Conservation (phyloP, 192 early-diverging fungal species). For the Coemansia nantahalensis region DNA sequence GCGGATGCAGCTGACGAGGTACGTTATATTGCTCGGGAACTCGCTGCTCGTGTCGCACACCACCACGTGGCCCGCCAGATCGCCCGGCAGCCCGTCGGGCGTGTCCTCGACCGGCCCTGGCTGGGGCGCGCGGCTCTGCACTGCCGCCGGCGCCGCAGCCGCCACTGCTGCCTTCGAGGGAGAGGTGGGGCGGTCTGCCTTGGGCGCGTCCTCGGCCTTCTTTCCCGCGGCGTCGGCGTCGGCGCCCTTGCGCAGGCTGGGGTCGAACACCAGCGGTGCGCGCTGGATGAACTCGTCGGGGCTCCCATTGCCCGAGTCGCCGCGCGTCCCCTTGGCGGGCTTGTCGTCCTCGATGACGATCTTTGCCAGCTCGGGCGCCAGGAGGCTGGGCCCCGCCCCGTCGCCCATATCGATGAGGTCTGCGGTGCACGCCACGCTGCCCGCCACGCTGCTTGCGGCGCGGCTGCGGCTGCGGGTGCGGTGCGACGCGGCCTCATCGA, state of each 20-base stretch:
- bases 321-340: constrained; percentile 1
- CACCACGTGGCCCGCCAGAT: constrained; percentile 59
- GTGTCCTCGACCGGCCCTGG: constrained; percentile 13
- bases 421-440: neutral
- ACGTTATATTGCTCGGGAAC: constrained; percentile 66
- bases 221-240: constrained; percentile 17
- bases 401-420: constrained; percentile 23
- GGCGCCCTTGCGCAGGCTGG: constrained; percentile 20
- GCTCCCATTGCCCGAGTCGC: constrained; percentile 9
- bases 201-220: neutral
- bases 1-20: constrained; percentile 65
- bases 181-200: neutral
- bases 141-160: too few species aligned
- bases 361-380: constrained; percentile 38
- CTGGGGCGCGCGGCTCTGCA: neutral
- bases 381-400: constrained; percentile 2
- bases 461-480: neutral
- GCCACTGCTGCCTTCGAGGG: neutral
- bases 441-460: neutral
- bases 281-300: constrained; percentile 26
- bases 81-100: constrained; percentile 29
- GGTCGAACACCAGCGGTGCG: constrained; percentile 44
- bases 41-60: constrained; percentile 58
- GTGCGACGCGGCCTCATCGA: neutral
- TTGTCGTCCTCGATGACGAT: constrained; percentile 24